Base-by-base conservation (phyloP, 345 rosid genomes). In the Cardamine resedifolia region DNA sequence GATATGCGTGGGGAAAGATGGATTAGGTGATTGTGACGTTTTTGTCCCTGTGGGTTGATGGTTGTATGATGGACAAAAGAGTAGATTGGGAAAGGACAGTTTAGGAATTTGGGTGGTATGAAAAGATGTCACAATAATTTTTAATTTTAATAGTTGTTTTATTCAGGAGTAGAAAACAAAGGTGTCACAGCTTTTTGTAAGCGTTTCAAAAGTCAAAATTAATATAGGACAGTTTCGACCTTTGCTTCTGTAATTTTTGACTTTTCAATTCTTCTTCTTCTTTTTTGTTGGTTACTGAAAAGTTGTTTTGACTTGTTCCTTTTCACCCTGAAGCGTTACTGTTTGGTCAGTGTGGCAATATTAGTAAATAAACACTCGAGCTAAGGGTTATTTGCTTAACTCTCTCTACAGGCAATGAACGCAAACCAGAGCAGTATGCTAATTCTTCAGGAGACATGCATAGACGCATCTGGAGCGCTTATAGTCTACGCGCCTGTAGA, bases 401-500 rank as follows among this genome's bases (percentile, higher is more conserved):
- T 11, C 34, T 11, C 34, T 41, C n/a, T 43, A 61, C 7, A 87
- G 92, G 75, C 88, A 10, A 78, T 85, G 76, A 85, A 78, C 58
- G 71, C 85, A 8, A 87, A 77, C 49, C 84, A 85, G 77, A 87
- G 85, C 64, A 84, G 83, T 68, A 85, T 87, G 90, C 70, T 87
- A n/a, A 85, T 85, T 5, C 82, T 87, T 14, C 92, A 87, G 58
- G 92, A 87, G 77, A 85, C 92, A 10, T 81, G 90, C 80, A 80
- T 75, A 15, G 87, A 84, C 76, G 82, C 83, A 1, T 74, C 87
- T 6, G 88, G 88, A 27, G 84, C 92, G 30, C 80, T 84, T 41
- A 82, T 87, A 3, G 84, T 87, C 16, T 87, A 87, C 82, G 92
- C 90, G 30, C 88, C 92, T 9, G 87, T 87, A n/a, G 88, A 87